phyloP scores from a whole-genome alignment of 1,139 yeast genomes.

The Saccharomycopsis crataegensis region DNA sequence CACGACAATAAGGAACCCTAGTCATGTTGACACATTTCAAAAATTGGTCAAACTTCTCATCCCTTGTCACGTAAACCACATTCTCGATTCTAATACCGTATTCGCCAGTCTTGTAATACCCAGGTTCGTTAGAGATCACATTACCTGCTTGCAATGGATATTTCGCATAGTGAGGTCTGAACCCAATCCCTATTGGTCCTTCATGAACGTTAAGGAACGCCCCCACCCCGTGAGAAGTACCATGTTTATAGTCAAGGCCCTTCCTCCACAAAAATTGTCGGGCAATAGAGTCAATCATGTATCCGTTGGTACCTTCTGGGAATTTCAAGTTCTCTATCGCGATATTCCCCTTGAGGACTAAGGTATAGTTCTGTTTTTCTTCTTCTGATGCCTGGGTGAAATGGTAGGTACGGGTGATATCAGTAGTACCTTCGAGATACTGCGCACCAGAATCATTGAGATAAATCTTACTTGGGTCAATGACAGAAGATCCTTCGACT shows the following conservation, averaged over 20 bases:
- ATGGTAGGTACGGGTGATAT: constrained; percentile 89
- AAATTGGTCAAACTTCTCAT: constrained; percentile 42
- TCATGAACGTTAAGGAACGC: constrained; percentile 91
- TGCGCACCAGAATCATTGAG: constrained; percentile 93
- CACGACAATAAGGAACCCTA: constrained; percentile 77
- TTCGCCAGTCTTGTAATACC: constrained; percentile 85
- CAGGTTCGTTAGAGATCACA: constrained; percentile 89
- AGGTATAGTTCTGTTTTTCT: constrained; percentile 70
- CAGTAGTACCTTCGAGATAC: constrained; percentile 92
- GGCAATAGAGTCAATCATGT: constrained; percentile 76
- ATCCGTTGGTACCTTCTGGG: constrained; percentile 86
- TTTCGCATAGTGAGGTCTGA: constrained; percentile 34
- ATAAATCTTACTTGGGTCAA: constrained; percentile 72
- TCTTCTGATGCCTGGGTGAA: constrained; percentile 61
- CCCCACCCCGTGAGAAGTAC: constrained; percentile 98
- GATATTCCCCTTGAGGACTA: constrained; percentile 87
- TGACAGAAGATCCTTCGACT: constrained; percentile 49
- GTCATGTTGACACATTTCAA: constrained; percentile 82
- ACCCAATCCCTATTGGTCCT: constrained; percentile 91
- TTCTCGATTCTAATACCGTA: constrained; percentile 94
- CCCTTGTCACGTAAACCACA: constrained; percentile 56
- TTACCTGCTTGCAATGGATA: constrained; percentile 48
- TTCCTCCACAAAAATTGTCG: constrained; percentile 82
- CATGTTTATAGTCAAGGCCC: constrained; percentile 91
- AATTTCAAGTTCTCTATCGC: constrained; percentile 70